Base-by-base conservation (phyloP, 169 alveolate genomes). In the Babesia bigemina region DNA sequence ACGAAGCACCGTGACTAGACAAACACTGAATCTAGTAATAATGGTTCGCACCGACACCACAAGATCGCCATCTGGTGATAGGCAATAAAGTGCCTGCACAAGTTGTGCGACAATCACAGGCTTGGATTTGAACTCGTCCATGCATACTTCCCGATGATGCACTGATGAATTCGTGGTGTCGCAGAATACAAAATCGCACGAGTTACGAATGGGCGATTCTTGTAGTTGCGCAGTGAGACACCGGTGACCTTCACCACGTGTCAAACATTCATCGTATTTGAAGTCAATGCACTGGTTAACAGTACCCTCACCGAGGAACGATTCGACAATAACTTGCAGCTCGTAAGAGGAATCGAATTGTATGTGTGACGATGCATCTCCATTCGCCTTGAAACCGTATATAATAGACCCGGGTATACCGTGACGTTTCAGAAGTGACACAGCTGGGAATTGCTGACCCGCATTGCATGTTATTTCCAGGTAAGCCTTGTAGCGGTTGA, bases 21-120 rank as follows among this genome's bases (percentile, higher is more conserved):
- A 87, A 22, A 76, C 87, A 22, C 88, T 88, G 50, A 86, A 88
- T 29, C 93, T 53, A 17, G 93, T 88, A 49, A 83, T 22, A 17
- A 66, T 47, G 39, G 93, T 82, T 33, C 75, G 66, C 19, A 75
- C 24, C 19, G 85, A 63, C 28, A 88, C 53, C 21, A 88, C 87
- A 22, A 88, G 63, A 63, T 74, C 90, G 0, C 93, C 93, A 50
- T 71, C 91, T 7, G 67, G 73, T 26, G 62, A 52, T 24, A 88
- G 61, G 48, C 90, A 63, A 66, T 70, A 79, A 65, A 88, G 50
- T 0, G 92, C 93, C 85, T 81, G 88, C 14, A 81, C 45, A 13
- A 81, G 63, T 50, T 81, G 88, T 2, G 88, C 88, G 14, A 81
- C 84, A 16, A 81, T 4, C 33, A 72, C 72, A 21, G 42, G 70